Percentiles rank a stretch among this genome's conserved stretches.
Conservation (phyloP, 345 rosid genomes). For the Citrus mangshanensis region DNA sequence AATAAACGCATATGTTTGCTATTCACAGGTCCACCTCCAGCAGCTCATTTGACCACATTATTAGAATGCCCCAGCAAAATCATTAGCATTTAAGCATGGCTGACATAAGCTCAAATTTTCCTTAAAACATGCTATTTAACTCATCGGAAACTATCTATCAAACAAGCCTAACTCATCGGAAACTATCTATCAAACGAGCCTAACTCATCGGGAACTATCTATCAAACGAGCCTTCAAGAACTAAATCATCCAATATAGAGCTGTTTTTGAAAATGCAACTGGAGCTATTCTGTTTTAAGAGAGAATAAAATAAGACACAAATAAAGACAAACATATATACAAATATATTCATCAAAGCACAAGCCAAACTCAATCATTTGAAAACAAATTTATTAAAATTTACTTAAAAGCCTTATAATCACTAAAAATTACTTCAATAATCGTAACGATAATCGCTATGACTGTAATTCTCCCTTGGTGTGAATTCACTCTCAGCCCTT, state of each 20-base stretch:
- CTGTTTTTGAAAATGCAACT: not conserved
- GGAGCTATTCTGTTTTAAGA: not conserved
- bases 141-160: not conserved
- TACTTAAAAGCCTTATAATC: not conserved
- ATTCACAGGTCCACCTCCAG: not conserved
- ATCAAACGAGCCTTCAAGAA: not conserved
- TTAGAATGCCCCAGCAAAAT: not conserved
- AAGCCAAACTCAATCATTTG: constrained; percentile 4
- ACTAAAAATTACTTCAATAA: constrained; percentile 24
- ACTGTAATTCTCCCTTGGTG: constrained; percentile 31
- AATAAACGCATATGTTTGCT: not conserved
- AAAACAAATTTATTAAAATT: not conserved
- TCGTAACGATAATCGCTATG: constrained; percentile 41
- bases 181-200: not conserved
- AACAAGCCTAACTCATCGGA: not conserved
- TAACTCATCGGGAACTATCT: not conserved
- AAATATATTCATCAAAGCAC: constrained; percentile 4
- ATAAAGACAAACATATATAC: constrained; percentile 1
- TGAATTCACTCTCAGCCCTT: constrained; percentile 33
- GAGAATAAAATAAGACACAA: not conserved
- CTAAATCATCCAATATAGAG: not conserved
- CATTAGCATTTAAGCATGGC: not conserved
- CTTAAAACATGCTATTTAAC: not conserved
- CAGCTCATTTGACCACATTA: not conserved
- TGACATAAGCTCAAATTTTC: not conserved